Evolutionary conservation across 2,329 filamentous ascomycete species (phyloP), one percentile per base, ranked within the genome.

Genomic region (Colletotrichum camelliae): DNA sequence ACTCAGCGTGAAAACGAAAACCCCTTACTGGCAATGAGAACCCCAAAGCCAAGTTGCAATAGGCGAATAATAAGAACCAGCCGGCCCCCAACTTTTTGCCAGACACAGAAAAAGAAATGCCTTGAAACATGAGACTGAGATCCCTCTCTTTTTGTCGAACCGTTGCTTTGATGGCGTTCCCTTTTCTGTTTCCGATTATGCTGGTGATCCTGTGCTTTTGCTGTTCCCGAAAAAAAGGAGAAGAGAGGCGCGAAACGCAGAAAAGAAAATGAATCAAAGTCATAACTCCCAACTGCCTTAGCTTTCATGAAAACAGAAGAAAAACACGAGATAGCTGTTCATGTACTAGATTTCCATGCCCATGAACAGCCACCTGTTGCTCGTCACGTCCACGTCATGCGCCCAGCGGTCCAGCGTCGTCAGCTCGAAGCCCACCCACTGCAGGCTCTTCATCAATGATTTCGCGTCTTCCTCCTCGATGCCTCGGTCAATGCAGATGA

Each of bases 371-470:
- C 96, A 98, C 81, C 89, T 89, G 68, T 92, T 87, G 86, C 95
- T 98, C 67, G 94, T 92, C 69, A 93, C 89, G 77, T 94, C 91
- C 70, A 90, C 83, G 52, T 89, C 88, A 61, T 88, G 86, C 18
- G 91, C 90, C 93, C 95, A 98, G 79, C 92, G 90, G 79, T 96
- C 93, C 58, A 98, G 89, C 29, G 94, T 96, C 66, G 92, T 93
- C 79, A 96, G 90, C 82, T 95, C 94, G 82, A 98, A 98, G 71
- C 96, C 96, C 78, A 97, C 96, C 96, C 96, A 98, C 83, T 96
- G 94, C 67, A 98, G 90, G 81, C 95, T 96, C 84, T 94, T 95
- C 81, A 94, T 92, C 79, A 96, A 88, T 74, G 92, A 88, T 79
- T 93, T 91, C 74, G 91, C 88, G 77, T 94, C 92, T 75, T 90